Evolutionary conservation across 176 grass and related monocot genomes (phyloP), one percentile per base, ranked within the genome.

Genomic region (Ensete ventricosum): DNA sequence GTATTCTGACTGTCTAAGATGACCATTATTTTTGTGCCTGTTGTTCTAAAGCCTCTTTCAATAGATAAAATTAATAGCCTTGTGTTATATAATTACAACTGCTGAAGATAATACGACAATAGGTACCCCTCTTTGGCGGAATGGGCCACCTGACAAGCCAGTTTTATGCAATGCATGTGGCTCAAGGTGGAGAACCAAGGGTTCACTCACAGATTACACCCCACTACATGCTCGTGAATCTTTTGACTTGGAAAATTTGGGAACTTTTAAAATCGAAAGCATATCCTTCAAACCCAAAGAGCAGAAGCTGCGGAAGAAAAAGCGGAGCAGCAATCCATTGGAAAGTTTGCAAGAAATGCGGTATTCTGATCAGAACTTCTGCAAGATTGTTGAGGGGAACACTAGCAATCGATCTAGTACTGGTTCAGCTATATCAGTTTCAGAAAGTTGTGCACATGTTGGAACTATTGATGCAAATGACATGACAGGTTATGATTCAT

Each of bases 161-260:
- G 92, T 96, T 73, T 80, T 96, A 25, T 96, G 92, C 73, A 96
- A 96, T 90, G 92, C 92, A 62, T 96, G 92, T 81, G 92, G 92
- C 62, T 92, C 92, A 9, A 90, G 92, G 73, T 96, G 85, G 87
- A 87, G 92, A 81, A 96, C 89, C 1, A 96, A 96, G 54, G 92
- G 92, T 73, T 92, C 89, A 81, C 81, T 96, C 77, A 62, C 55
- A 68, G 92, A 96, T 77, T 96, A 96, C 68, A 96, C 89, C 48
- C 92, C 92, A 65, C 81, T 96, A 81, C 87, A 96, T 76, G 83
- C 84, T 49, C 85, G 85, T 58, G 87, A 88, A 55, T 69, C 76
- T 81, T 83, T 82, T 60, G 84, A 90, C 68, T 86, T 60, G 51
- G 87, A 79, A 53, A 83, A 88, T 77, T 79, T 86, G 49, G 89